Percentiles rank a stretch among this genome's conserved stretches.
phyloP scores from a whole-genome alignment of 225 moss, liverwort and hornwort genomes.

The Pseudisothecium myosuroides region DNA sequence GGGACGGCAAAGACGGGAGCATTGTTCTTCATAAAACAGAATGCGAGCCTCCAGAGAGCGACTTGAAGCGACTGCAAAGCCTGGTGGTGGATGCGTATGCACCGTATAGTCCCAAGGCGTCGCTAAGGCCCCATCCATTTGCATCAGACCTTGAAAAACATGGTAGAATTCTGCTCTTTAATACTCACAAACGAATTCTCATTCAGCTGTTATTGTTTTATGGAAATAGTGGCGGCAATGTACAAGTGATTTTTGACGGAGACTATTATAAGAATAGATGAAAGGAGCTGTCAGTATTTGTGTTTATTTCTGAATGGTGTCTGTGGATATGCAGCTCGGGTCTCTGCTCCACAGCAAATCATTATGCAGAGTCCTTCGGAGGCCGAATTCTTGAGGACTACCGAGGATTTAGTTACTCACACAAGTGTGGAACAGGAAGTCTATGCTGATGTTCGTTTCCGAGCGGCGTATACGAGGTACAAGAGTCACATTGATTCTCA shows the following conservation, averaged over 20 bases:
- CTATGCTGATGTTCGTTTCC: slow-evolving; percentile 45
- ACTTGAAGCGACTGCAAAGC: slow-evolving; percentile 32
- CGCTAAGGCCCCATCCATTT: background rate
- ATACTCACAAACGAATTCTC: background rate
- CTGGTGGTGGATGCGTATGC: slow-evolving; percentile 43
- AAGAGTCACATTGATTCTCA: background rate
- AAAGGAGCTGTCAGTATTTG: background rate
- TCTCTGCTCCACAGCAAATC: slow-evolving; percentile 38
- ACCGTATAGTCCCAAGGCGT: slow-evolving; percentile 34
- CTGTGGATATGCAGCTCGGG: slow-evolving; percentile 11
- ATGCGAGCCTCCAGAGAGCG: slow-evolving; percentile 14
- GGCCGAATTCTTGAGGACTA: slow-evolving; percentile 17
- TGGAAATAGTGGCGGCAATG: background rate
- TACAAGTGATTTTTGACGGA: background rate
- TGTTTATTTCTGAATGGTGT: background rate
- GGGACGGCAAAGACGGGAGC: background rate
- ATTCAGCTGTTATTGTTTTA: background rate
- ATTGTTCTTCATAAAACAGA: slow-evolving; percentile 18
- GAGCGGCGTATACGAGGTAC: slow-evolving; percentile 34
- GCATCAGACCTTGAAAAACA: slow-evolving; percentile 4
- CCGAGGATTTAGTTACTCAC: slow-evolving; percentile 11
- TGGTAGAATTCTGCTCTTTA: background rate
- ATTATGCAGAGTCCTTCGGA: slow-evolving; percentile 51
- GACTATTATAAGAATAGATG: background rate
- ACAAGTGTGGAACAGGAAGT: slow-evolving; percentile 19